A percentile compares a stretch with the other conserved stretches of the same genome.
These are phyloP conservation scores for Candida sithepensis DNA, from an alignment of 805 yeast species.

Conservation along the genomic window DNA sequence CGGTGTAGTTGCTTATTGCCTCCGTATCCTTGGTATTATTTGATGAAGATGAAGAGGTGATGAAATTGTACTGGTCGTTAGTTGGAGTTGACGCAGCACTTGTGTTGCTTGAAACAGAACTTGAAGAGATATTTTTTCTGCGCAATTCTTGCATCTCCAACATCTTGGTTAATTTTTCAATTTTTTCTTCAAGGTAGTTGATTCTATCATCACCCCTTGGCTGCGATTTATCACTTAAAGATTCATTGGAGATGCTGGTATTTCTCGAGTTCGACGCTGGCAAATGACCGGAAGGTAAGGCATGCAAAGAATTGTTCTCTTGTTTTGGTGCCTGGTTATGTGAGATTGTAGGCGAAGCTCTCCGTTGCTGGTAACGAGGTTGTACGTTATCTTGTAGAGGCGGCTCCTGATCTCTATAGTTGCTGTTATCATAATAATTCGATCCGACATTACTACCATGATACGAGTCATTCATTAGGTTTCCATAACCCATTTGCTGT, in stretches of 20 bases:
- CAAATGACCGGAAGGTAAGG: no score
- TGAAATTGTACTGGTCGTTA: slow-evolving; percentile 1
- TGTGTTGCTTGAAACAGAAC: slow-evolving; percentile 13
- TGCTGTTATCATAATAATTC: no score
- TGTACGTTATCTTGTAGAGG: background rate
- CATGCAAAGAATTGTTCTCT: no score
- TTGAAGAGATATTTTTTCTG: slow-evolving; percentile 8
- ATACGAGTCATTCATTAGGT: no score
- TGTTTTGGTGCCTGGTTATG: no score
- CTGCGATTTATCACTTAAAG: slow-evolving; percentile 5
- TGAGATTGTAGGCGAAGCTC: background rate
- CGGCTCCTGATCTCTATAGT: background rate
- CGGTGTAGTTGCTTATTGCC: background rate
- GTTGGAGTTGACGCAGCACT: slow-evolving; percentile 3
- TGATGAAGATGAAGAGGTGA: background rate
- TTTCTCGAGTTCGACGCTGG: background rate
- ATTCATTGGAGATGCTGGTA: background rate
- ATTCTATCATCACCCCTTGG: slow-evolving; percentile 18
- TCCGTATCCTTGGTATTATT: background rate
- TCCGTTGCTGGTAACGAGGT: background rate
- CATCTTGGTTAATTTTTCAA: slow-evolving; percentile 22
- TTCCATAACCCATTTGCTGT: background rate
- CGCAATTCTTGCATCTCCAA: slow-evolving; percentile 22
- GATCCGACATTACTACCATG: no score
- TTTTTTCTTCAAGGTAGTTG: slow-evolving; percentile 30